Evolutionary conservation across 2,329 filamentous ascomycete species (phyloP).

Genomic region (Pyricularia sp.): DNA sequence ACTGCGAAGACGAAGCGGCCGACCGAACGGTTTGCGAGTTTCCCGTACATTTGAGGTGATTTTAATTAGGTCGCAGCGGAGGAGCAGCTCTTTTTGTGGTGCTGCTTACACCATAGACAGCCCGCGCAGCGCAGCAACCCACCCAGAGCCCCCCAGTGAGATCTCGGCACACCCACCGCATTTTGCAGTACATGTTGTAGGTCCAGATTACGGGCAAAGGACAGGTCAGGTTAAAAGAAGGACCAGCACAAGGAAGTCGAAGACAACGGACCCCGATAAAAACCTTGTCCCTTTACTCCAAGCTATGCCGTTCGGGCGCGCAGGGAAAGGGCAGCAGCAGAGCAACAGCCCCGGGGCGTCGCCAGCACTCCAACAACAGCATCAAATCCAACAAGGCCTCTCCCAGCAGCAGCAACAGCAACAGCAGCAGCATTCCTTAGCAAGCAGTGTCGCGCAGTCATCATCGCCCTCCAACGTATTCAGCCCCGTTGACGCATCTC

Average conservation of each 20-base stretch:
- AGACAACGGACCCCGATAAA: background rate
- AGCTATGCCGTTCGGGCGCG: constrained; percentile 43
- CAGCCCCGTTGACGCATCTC: constrained; percentile 5
- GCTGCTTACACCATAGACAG: background rate
- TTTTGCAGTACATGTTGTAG: background rate
- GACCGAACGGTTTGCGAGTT: background rate
- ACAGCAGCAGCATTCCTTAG: constrained; percentile 18
- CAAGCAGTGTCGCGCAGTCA: constrained; percentile 3
- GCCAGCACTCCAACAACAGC: constrained; percentile 16
- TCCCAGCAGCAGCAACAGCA: constrained; percentile 17
- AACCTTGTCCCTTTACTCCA: background rate
- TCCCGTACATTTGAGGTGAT: background rate
- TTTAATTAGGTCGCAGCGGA: background rate
- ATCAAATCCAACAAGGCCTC: constrained; percentile 13
- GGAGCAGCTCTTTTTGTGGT: background rate
- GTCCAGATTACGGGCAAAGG: background rate
- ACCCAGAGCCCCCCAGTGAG: background rate
- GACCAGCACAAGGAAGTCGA: background rate
- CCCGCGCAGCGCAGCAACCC: background rate
- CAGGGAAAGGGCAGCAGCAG: constrained; percentile 33
- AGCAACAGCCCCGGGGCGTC: background rate
- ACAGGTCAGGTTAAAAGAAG: background rate
- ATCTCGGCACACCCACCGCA: constrained; percentile 1
- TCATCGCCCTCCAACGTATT: constrained; percentile 10
- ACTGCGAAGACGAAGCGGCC: background rate